Evolutionary conservation across 768 basidiomycete species (phyloP).

Genomic region (Trametes maxima): DNA sequence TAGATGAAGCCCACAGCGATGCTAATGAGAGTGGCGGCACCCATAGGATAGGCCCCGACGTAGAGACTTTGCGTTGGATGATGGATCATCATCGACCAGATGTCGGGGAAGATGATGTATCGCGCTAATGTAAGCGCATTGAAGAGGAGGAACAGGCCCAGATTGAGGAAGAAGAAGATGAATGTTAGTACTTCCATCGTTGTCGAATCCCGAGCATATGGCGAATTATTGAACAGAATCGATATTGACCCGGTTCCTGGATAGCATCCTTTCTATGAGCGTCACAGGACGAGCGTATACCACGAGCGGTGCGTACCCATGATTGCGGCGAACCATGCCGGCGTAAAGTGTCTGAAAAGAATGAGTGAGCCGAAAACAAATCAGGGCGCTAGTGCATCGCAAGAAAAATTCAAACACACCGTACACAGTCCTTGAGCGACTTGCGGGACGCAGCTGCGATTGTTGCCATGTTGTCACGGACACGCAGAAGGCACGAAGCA

Average conservation of each 20-base stretch:
- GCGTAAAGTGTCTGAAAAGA: slow-evolving; percentile 48
- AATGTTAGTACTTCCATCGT: slow-evolving; percentile 47
- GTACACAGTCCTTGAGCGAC: slow-evolving; percentile 39
- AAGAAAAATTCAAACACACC: slow-evolving; percentile 25
- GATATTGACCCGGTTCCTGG: slow-evolving; percentile 53
- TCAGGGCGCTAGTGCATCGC: background rate
- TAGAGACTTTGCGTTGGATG: slow-evolving; percentile 56
- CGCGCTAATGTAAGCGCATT: slow-evolving; percentile 47
- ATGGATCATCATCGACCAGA: slow-evolving; percentile 50
- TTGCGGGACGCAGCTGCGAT: slow-evolving; percentile 28
- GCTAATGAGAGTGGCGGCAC: slow-evolving; percentile 57
- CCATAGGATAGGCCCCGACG: slow-evolving; percentile 58
- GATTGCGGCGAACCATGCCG: slow-evolving; percentile 56
- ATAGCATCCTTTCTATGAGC: background rate
- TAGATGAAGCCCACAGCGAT: slow-evolving; percentile 50
- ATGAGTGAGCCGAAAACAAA: background rate
- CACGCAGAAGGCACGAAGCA: background rate
- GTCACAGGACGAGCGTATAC: background rate
- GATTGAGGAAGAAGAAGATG: slow-evolving; percentile 61
- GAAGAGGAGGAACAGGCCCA: slow-evolving; percentile 56
- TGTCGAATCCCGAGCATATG: slow-evolving; percentile 48
- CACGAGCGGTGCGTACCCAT: slow-evolving; percentile 45
- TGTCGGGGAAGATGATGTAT: slow-evolving; percentile 55
- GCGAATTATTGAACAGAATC: slow-evolving; percentile 57
- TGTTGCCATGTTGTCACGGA: background rate